A percentile compares a stretch with the other conserved stretches of the same genome.
Conservation (phyloP, 768 basidiomycete species). For the Trametes villosa region DNA sequence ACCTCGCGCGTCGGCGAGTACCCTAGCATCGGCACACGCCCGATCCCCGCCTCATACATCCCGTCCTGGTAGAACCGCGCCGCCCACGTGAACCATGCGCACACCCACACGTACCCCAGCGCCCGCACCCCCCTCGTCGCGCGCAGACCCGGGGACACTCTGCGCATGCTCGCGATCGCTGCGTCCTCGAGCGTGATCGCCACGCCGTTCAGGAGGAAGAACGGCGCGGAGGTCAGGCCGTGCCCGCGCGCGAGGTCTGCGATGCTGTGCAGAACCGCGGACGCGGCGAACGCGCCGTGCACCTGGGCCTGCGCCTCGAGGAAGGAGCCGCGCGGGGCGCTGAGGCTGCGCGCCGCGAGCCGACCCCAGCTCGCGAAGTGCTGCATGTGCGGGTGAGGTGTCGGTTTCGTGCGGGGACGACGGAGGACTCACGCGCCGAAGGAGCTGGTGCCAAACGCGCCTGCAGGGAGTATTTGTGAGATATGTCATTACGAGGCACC, state of each 20-base stretch:
- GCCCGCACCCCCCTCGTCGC: not conserved
- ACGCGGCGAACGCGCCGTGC: slow-evolving; percentile 40
- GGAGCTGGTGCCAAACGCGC: slow-evolving; percentile 43
- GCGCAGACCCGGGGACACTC: too few relatives aligned
- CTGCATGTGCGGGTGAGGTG: slow-evolving; percentile 18
- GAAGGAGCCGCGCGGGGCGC: slow-evolving; percentile 31
- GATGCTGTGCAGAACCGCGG: slow-evolving; percentile 40
- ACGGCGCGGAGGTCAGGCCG: slow-evolving; percentile 26
- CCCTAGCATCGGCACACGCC: not conserved
- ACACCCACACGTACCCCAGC: slow-evolving; percentile 21
- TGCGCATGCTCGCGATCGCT: slow-evolving; percentile 30
- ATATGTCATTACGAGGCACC: too few relatives aligned
- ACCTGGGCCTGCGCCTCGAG: slow-evolving; percentile 39
- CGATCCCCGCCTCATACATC: not conserved
- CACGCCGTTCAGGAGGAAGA: slow-evolving; percentile 39
- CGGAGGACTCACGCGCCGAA: slow-evolving; percentile 37
- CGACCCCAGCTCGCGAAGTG: slow-evolving; percentile 34
- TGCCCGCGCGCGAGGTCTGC: slow-evolving; percentile 38
- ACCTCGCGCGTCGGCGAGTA: not conserved
- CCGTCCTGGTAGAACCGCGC: not conserved
- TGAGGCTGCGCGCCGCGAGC: slow-evolving; percentile 25
- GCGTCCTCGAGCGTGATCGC: slow-evolving; percentile 42
- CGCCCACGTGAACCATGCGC: slow-evolving; percentile 15
- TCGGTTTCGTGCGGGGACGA: not conserved
- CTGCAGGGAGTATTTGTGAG: slow-evolving; percentile 19